phyloP scores from a whole-genome alignment of 805 yeast species.

The Zygotorulaspora sp. region DNA sequence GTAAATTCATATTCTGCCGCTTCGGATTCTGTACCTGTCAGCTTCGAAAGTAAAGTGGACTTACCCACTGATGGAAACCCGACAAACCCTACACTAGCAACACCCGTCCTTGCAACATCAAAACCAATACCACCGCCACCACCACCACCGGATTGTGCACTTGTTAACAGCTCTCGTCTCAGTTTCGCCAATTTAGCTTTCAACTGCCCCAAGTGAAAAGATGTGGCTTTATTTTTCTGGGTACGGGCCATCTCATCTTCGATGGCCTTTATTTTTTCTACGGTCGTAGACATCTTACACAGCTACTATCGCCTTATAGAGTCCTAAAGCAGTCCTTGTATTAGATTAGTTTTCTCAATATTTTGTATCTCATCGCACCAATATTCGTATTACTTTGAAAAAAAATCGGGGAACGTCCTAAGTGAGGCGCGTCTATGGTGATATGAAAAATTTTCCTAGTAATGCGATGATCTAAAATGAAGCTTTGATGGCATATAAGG shows the following conservation, averaged over 20 bases:
- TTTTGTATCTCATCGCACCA: constrained; percentile 14
- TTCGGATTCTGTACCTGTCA: constrained; percentile 95
- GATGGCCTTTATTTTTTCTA: constrained; percentile 74
- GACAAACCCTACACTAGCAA: constrained; percentile 93
- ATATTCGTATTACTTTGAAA: constrained; percentile 9
- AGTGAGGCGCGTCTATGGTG: constrained; percentile 10
- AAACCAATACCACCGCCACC: constrained; percentile 93
- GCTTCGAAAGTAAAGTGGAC: constrained; percentile 75
- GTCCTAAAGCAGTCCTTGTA: neutral
- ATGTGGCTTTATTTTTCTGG: constrained; percentile 96
- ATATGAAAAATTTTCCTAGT: constrained; percentile 16
- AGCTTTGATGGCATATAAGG: neutral
- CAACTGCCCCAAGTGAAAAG: constrained; percentile 93
- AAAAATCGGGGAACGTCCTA: constrained; percentile 3
- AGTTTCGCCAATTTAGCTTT: constrained; percentile 95
- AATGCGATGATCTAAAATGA: constrained; percentile 6
- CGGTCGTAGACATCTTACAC: constrained; percentile 55
- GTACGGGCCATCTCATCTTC: constrained; percentile 98
- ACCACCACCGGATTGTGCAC: constrained; percentile 66
- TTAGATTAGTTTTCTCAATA: neutral
- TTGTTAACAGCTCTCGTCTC: constrained; percentile 82
- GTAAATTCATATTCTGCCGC: constrained; percentile 99
- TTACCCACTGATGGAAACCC: constrained; percentile 95
- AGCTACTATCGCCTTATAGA: neutral
- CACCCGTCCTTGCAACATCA: constrained; percentile 99